Base-by-base conservation (phyloP, 1,284 basidiomycete genomes). In the Microbotryomycetes sp. region DNA sequence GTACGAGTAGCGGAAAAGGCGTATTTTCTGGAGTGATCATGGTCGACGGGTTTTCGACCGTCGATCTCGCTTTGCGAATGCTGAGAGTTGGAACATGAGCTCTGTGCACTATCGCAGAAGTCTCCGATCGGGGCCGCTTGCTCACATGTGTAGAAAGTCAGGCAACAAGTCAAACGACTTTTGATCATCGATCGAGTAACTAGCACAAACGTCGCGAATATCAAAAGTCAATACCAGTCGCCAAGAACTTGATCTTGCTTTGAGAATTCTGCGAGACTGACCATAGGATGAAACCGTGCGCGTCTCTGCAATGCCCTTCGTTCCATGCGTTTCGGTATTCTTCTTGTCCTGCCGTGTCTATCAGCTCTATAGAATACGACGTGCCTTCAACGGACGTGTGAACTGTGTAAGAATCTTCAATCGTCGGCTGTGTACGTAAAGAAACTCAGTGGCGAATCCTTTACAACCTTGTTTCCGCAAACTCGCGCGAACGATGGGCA, bases 301-400 rank as follows among this genome's bases (percentile, higher is more conserved):
- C 65, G 23, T 61, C 59, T 24, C 61, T 47, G 4, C 57, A 61
- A 2, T 50, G 61, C 41, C 45, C 41, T 41, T 67, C 61, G 16
- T 41, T 35, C 62, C 65, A 61, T 16, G 57, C 26, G 5, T 57
- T 57, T 13, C 65, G 11, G 50, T 67, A 67, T 52, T 67, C 65
- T 30, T 67, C 65, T 30, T 64, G 59, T 3, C 62, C 62, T 1
- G 58, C 58, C 30, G 58, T 59, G 26, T 67, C 65, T 35, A 64
- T 47, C 4, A 67, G 26, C n/a, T 64, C 62, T 30, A 67, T 56
- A 2, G 54, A 24, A 47, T 64, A 63, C 3, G 59, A 55, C 35
- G 57, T 13, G 3, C 65, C 65, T 21, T 67, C 61, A 28, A 67
- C 57, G 2, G 46, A 26, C 27, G 55, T 9, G 1, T 48, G 26